Conservation (phyloP, 2,329 filamentous ascomycete species). For the Trichoderma aggressivum region DNA sequence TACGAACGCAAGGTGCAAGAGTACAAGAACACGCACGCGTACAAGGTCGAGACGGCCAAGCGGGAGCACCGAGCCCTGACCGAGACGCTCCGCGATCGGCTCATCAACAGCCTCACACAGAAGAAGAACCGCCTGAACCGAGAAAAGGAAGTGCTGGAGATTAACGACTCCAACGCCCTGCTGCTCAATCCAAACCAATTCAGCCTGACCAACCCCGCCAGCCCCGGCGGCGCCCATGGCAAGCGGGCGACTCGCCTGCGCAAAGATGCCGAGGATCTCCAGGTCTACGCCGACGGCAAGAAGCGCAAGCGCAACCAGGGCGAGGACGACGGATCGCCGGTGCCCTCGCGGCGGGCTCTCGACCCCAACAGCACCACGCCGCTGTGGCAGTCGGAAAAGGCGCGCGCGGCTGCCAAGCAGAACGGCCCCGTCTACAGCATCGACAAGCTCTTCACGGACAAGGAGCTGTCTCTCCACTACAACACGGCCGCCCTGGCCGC, state of each 20-base stretch:
- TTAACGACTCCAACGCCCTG: conserved; percentile 62
- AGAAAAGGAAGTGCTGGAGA: conserved; percentile 66
- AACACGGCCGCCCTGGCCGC: conserved; percentile 60
- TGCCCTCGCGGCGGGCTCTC: conserved; percentile 51
- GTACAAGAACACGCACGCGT: conserved; percentile 56
- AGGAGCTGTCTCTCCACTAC: conserved; percentile 64
- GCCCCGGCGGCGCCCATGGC: conserved; percentile 59
- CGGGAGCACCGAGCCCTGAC: conserved; percentile 59
- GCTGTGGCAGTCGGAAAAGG: conserved; percentile 60
- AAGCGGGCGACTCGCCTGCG: conserved; percentile 62
- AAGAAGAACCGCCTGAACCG: conserved; percentile 63
- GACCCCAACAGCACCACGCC: conserved; percentile 58
- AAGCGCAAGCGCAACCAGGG: conserved; percentile 60
- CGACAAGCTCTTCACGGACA: conserved; percentile 68
- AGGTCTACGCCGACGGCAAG: conserved; percentile 53
- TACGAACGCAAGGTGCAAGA: conserved; percentile 61
- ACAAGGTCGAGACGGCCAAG: conserved; percentile 60
- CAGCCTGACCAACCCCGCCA: conserved; percentile 61
- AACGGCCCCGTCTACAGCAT: conserved; percentile 62
- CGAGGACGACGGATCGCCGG: conserved; percentile 63
- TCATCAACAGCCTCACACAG: conserved; percentile 62
- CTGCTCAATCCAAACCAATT: conserved; percentile 67
- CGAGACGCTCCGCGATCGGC: conserved; percentile 60
- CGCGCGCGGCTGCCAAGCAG: conserved; percentile 51
- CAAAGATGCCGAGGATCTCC: conserved; percentile 57